These are phyloP conservation scores for Chaetomium cochliodes DNA, from an alignment of 495 filamentous ascomycete genomes.

Conservation along the genomic window DNA sequence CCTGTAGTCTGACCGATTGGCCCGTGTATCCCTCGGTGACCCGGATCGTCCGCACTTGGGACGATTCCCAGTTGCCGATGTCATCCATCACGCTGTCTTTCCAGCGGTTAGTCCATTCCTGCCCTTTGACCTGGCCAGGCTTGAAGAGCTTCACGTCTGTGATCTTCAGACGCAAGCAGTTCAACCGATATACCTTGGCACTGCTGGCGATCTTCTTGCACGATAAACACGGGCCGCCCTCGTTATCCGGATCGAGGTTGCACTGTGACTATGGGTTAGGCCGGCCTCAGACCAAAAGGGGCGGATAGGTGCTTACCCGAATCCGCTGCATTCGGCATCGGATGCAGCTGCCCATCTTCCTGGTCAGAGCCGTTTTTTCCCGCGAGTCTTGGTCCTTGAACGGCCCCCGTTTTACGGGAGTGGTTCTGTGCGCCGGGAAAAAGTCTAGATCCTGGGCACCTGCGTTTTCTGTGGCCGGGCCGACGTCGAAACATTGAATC, in stretches of 20 bases:
- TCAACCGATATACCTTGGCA: slow-evolving; percentile 47
- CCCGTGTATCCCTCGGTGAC: slow-evolving; percentile 51
- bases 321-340: slow-evolving; percentile 57
- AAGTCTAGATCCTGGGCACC: slow-evolving; percentile 19
- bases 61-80: slow-evolving; percentile 50
- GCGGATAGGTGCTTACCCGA: slow-evolving; percentile 40
- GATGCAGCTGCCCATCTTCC: slow-evolving; percentile 53
- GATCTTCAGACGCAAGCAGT: slow-evolving; percentile 53
- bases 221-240: slow-evolving; percentile 46
- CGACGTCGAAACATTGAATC: slow-evolving; percentile 18
- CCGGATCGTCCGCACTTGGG: slow-evolving; percentile 41
- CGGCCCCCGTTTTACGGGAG: slow-evolving; percentile 46
- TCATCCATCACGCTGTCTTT: slow-evolving; percentile 48
- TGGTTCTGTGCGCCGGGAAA: slow-evolving; percentile 25
- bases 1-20: slow-evolving; percentile 41
- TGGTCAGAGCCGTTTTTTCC: slow-evolving; percentile 50
- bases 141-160: slow-evolving; percentile 53
- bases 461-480: background rate
- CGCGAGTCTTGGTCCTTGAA: slow-evolving; percentile 48
- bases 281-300: background rate
- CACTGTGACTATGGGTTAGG: slow-evolving; percentile 39
- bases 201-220: slow-evolving; percentile 44
- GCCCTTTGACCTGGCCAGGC: slow-evolving; percentile 49
- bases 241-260: slow-evolving; percentile 44
- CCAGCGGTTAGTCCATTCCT: slow-evolving; percentile 56